Percentiles rank a stretch among this genome's conserved stretches.
phyloP scores from a whole-genome alignment of 2,329 filamentous ascomycete species.

The Hirsutella rhossiliensis region DNA sequence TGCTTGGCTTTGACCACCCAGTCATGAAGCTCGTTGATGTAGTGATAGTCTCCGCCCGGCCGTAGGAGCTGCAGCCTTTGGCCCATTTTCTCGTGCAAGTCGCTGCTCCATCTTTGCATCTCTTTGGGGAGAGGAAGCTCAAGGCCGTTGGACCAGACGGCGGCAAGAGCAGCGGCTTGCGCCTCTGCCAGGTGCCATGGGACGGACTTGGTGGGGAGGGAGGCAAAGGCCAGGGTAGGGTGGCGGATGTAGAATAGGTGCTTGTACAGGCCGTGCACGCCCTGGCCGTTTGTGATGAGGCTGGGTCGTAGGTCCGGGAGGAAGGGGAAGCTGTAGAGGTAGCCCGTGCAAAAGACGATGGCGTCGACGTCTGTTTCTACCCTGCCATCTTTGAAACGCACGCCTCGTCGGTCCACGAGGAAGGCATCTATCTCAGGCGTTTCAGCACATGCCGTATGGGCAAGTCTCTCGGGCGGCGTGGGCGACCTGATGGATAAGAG shows the following conservation, averaged over 20 bases:
- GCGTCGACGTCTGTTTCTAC: conserved; percentile 59
- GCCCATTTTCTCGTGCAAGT: conserved; percentile 38
- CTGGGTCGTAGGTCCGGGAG: conserved; percentile 31
- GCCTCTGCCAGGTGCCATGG: conserved; percentile 73
- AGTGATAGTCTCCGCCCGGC: conserved; percentile 42
- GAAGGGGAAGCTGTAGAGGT: conserved; percentile 77
- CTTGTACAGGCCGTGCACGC: conserved; percentile 62
- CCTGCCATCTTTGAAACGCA: conserved; percentile 55
- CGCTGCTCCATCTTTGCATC: conserved; percentile 60
- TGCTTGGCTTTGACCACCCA: conserved; percentile 42
- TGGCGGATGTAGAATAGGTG: conserved; percentile 67
- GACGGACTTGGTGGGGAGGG: conserved; percentile 71
- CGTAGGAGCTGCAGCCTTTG: conserved; percentile 18
- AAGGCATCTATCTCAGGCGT: conserved; percentile 48
- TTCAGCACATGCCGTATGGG: conserved; percentile 34
- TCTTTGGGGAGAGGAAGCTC: conserved; percentile 46
- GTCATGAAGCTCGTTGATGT: conserved; percentile 56
- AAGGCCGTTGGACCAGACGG: conserved; percentile 64
- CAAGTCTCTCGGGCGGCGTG: conserved; percentile 31
- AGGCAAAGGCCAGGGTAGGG: conserved; percentile 68
- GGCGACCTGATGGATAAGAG: conserved; percentile 50
- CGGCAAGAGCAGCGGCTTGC: conserved; percentile 65
- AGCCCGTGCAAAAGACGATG: conserved; percentile 81
- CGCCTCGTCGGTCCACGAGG: conserved; percentile 38
- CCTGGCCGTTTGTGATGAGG: conserved; percentile 54